These are phyloP conservation scores for Cladosporium oxysporum DNA, from an alignment of 2,329 filamentous ascomycete genomes.

Conservation along the genomic window DNA sequence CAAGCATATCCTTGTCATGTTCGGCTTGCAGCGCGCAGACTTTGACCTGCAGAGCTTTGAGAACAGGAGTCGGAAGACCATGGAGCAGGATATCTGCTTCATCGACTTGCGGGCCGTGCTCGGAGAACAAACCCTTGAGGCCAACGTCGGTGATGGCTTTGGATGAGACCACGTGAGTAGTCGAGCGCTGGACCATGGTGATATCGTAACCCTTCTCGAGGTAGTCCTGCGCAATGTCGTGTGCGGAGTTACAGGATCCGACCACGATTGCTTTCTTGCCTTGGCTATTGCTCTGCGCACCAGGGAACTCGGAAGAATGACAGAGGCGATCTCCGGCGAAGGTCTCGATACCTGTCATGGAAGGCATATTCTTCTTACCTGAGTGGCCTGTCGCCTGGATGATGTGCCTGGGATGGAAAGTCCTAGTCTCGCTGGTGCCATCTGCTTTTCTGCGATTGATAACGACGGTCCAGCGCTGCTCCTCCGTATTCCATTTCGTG, in stretches of 20 bases:
- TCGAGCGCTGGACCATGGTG: conserved; percentile 50
- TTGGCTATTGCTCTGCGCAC: conserved; percentile 41
- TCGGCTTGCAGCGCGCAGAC: conserved; percentile 33
- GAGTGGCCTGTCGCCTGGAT: conserved; percentile 69
- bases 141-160: conserved; percentile 28
- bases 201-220: conserved; percentile 43
- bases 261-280: conserved; percentile 50
- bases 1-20: conserved; percentile 27
- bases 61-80: conserved; percentile 32
- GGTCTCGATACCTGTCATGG: conserved; percentile 23
- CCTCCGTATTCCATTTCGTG: conserved; percentile 52
- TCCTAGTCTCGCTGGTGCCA: conserved; percentile 47
- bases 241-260: conserved; percentile 52
- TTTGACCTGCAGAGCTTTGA: conserved; percentile 36
- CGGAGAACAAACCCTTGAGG: conserved; percentile 26
- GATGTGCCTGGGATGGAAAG: conserved; percentile 62
- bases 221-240: conserved; percentile 54
- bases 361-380: conserved; percentile 60
- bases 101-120: conserved; percentile 23
- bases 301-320: conserved; percentile 52
- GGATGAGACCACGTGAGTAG: conserved; percentile 44
- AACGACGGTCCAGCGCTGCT: conserved; percentile 57
- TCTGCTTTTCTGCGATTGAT: conserved; percentile 47
- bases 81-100: conserved; percentile 31
- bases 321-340: conserved; percentile 61